Base-by-base conservation (phyloP, 2,329 filamentous ascomycete species). In the Thelonectria rubi region DNA sequence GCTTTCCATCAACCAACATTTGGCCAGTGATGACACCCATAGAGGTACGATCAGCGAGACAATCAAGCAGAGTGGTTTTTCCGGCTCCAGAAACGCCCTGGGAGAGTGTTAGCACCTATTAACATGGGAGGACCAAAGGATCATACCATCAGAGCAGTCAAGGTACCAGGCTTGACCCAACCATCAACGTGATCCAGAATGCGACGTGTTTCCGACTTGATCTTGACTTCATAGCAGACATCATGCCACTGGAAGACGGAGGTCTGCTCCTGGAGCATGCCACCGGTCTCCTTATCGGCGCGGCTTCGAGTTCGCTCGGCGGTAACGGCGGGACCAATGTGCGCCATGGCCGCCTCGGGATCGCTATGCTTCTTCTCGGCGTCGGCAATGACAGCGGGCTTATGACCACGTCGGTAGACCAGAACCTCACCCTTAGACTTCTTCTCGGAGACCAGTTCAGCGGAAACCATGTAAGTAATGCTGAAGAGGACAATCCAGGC, bases 121-220 rank as follows among this genome's bases (percentile, higher is more conserved):
- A 9, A 7, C 26, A 30, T 30, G 5, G 8, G 26, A 30, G 26
- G 26, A 9, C 26, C 5, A 30, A 30, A 9, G 2, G 10, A 30
- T 8, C 26, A 2, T 30, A 30, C 26, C 93, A 97, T 97, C 3
- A 97, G 82, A 40, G 92, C 93, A 12, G 93, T 97, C 55, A 97
- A 77, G 15, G 92, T 97, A 62, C 94, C 94, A 3, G 94, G 94
- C 77, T 96, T 95, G 62, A 97, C 93, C 91, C 92, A 97, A 37
- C 94, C 94, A 72, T 96, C 91, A 12, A 97, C 91, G 64, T 95
- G 82, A 70, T 97, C 89, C 61, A 97, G 81, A 70, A 97, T 91
- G 45, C 90, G 87, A 15, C 93, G 86, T 1, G 83, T 79, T 70
- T 94, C 87, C 14, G 82, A 82, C 81, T 96, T 96, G 78, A 97